A percentile compares a stretch with the other conserved stretches of the same genome.
phyloP scores from a whole-genome alignment of 129 eudicot species.

The Ambrosia trifida region DNA sequence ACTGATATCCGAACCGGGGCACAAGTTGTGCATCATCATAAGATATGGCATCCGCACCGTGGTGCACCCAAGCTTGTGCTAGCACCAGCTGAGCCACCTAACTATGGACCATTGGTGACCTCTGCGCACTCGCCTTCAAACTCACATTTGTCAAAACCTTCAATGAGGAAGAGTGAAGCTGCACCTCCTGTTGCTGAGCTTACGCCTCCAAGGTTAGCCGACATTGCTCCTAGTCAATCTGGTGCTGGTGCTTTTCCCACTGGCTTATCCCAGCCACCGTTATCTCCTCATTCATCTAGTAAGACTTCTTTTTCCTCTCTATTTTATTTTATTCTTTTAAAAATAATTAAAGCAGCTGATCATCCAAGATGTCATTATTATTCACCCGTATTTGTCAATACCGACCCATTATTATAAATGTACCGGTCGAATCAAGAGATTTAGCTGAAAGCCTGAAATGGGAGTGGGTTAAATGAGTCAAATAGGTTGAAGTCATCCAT shows the following conservation, averaged over 20 bases:
- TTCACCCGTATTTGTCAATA: not conserved
- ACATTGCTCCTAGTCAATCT: conserved; percentile 66
- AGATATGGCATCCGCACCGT: conserved; percentile 35
- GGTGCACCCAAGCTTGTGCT: conserved; percentile 37
- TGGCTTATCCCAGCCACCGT: conserved; percentile 74
- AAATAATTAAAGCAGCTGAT: not conserved
- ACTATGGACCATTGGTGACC: conserved; percentile 45
- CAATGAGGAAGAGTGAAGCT: conserved; percentile 44
- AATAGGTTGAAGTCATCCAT: not conserved
- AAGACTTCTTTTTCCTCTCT: conserved; percentile 22
- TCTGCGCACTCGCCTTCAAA: conserved; percentile 56
- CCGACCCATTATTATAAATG: not conserved
- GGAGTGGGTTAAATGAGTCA: conserved; percentile 11
- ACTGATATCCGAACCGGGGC: conserved; percentile 31
- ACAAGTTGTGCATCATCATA: conserved; percentile 28
- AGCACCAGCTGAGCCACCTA: conserved; percentile 50
- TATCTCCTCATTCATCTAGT: conserved; percentile 71
- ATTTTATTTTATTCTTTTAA: not conserved
- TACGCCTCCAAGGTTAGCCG: conserved; percentile 52
- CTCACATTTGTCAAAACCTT: conserved; percentile 48
- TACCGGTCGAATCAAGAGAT: not conserved
- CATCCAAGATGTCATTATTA: not conserved
- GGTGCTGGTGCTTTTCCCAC: conserved; percentile 53
- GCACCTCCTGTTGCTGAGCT: conserved; percentile 45
- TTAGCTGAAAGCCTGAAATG: not conserved